Percentiles rank a stretch among this genome's conserved stretches.
These are phyloP conservation scores for Spergularia azorica DNA, from an alignment of 179 eudicot species.

Conservation along the genomic window DNA sequence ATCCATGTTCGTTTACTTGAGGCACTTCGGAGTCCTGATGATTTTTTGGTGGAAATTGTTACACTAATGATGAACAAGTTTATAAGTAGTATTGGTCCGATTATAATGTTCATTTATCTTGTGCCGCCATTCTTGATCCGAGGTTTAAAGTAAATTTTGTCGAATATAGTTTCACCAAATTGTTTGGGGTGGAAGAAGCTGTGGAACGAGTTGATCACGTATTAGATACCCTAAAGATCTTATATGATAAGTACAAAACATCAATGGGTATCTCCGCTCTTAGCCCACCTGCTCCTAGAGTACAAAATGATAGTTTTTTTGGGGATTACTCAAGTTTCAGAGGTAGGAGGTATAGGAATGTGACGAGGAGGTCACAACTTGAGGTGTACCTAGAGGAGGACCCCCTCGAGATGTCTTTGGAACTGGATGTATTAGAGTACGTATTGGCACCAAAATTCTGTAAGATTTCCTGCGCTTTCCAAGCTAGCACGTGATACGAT, in stretches of 20 bases:
- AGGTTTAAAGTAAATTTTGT: not conserved
- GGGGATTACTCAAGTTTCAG: not conserved
- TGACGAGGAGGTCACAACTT: not conserved
- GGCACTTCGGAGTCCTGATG: no score
- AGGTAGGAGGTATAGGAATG: not conserved
- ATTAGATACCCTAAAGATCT: no score
- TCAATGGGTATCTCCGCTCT: no score
- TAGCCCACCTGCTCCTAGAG: no score
- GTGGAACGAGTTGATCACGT: no score
- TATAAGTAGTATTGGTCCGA: no score
- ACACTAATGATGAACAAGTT: no score
- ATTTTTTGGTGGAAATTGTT: no score
- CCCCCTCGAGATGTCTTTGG: not conserved
- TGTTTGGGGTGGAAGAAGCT: not conserved
- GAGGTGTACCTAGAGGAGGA: not conserved
- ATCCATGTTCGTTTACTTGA: no score
- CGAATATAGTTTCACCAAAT: constrained; percentile 1
- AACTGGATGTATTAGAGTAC: not conserved
- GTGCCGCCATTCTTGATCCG: constrained; percentile 20
- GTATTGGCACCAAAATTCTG: not conserved
- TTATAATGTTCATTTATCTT: no score
- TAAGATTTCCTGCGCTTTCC: not conserved
- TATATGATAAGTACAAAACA: no score
- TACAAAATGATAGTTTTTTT: not conserved
- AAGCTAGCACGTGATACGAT: not conserved